Conservation (phyloP, 2,329 filamentous ascomycete species). For the Monilinia aucupariae region DNA sequence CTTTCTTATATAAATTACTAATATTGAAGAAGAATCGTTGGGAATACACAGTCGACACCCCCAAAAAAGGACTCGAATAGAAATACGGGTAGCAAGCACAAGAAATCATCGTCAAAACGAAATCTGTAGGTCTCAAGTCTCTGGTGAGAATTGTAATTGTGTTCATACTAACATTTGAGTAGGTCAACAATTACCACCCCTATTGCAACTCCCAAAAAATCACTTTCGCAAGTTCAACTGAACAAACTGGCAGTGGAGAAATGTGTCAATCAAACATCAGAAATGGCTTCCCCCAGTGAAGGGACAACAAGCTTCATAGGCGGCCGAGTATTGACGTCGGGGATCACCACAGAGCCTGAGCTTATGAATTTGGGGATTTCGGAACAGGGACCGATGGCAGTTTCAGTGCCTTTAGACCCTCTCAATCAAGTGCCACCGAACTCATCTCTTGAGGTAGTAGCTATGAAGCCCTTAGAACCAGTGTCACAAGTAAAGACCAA, state of each 20-base stretch:
- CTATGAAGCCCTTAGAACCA: not conserved
- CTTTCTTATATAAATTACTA: not conserved
- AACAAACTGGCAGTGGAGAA: not conserved
- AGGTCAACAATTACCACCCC: slow-evolving; percentile 14
- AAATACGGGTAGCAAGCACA: not conserved
- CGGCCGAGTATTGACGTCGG: not conserved
- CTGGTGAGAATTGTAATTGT: not conserved
- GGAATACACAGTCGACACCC: not conserved
- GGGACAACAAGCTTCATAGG: not conserved
- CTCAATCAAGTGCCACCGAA: not conserved
- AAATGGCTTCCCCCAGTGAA: too few species aligned
- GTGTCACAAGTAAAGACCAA: slow-evolving; percentile 1
- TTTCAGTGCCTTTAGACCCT: not conserved
- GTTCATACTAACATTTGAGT: not conserved
- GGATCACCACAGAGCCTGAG: not conserved
- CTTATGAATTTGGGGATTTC: not conserved
- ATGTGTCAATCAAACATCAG: not conserved
- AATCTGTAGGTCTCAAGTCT: slow-evolving; percentile 15
- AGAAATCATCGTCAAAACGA: slow-evolving; percentile 11
- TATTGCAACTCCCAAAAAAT: not conserved
- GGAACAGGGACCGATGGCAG: not conserved
- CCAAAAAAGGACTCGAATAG: not conserved
- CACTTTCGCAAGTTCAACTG: not conserved
- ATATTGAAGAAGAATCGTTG: not conserved
- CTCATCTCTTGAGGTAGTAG: not conserved